phyloP scores from a whole-genome alignment of 495 filamentous ascomycete species.

The Penicillium argentinense region DNA sequence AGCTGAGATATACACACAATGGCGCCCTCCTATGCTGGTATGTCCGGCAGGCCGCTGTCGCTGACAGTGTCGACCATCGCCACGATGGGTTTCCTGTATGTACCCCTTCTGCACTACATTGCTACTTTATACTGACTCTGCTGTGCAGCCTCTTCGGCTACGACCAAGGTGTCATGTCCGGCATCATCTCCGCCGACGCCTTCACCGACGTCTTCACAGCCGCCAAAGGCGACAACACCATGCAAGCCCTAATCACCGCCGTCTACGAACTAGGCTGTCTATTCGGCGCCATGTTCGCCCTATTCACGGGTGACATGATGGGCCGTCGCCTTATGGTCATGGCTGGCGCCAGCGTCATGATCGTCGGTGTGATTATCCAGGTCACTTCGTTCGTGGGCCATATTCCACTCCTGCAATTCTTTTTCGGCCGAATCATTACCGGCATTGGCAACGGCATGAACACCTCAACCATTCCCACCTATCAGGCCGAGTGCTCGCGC shows the following conservation, averaged over 20 bases:
- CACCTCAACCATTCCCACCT: slow-evolving; percentile 75
- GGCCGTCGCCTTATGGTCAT: slow-evolving; percentile 65
- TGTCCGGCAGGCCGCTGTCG: slow-evolving; percentile 63
- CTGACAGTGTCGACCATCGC: slow-evolving; percentile 64
- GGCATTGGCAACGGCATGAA: slow-evolving; percentile 80
- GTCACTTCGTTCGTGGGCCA: slow-evolving; percentile 52
- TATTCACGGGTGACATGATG: slow-evolving; percentile 65
- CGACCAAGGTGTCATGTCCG: slow-evolving; percentile 68
- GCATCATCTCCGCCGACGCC: slow-evolving; percentile 70
- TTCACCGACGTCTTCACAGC: slow-evolving; percentile 72
- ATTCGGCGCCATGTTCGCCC: slow-evolving; percentile 68
- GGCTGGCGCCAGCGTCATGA: slow-evolving; percentile 72
- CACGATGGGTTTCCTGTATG: slow-evolving; percentile 64
- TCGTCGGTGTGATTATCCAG: slow-evolving; percentile 76
- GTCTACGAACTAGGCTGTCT: slow-evolving; percentile 82
- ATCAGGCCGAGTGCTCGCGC: slow-evolving; percentile 75
- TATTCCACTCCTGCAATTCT: slow-evolving; percentile 63
- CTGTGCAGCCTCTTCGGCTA: slow-evolving; percentile 15
- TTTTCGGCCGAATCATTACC: slow-evolving; percentile 71
- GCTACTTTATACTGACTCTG: neutral
- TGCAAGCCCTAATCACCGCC: slow-evolving; percentile 79
- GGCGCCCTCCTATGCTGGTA: slow-evolving; percentile 56
- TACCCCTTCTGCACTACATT: neutral
- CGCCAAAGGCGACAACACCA: slow-evolving; percentile 62
- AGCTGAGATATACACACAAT: slow-evolving; percentile 13